A percentile compares a stretch with the other conserved stretches of the same genome.
phyloP scores from a whole-genome alignment of 345 rosid genomes.

The Salix suchowensis region DNA sequence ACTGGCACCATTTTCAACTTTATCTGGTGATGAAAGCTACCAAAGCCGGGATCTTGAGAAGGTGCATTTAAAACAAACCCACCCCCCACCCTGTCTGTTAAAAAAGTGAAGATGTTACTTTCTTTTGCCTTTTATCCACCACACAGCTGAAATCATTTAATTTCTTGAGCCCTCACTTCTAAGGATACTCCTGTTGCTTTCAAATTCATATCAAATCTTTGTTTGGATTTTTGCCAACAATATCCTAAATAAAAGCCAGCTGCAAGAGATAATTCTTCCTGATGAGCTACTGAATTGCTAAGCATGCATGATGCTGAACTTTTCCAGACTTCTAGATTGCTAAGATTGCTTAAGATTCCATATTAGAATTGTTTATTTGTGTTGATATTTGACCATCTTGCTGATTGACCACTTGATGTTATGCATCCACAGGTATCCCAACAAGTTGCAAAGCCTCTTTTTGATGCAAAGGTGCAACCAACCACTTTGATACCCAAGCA shows the following conservation, averaged over 20 bases:
- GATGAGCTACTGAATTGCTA: not conserved
- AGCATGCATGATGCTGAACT: not conserved
- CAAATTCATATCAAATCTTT: not conserved
- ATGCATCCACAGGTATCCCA: slow-evolving; percentile 64
- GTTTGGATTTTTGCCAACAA: not conserved
- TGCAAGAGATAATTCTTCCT: not conserved
- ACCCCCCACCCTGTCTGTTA: not conserved
- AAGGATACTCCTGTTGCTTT: not conserved
- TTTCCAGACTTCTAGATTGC: not conserved
- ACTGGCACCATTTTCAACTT: slow-evolving; percentile 66
- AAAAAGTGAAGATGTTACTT: not conserved
- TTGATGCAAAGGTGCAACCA: slow-evolving; percentile 79
- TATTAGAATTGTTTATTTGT: slow-evolving; percentile 1
- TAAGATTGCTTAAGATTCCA: not conserved
- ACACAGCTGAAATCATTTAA: not conserved
- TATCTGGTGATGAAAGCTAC: slow-evolving; percentile 84
- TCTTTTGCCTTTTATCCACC: not conserved
- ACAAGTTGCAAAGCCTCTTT: slow-evolving; percentile 84
- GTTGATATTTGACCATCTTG: slow-evolving; percentile 8
- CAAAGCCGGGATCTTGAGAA: slow-evolving; percentile 97
- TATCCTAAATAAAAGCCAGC: not conserved
- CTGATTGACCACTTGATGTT: slow-evolving; percentile 15
- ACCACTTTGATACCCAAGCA: slow-evolving; percentile 85
- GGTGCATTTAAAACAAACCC: slow-evolving; percentile 34
- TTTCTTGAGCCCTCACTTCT: not conserved